Conservation (phyloP, 2,329 filamentous ascomycete species). For the Fusarium sp. region DNA sequence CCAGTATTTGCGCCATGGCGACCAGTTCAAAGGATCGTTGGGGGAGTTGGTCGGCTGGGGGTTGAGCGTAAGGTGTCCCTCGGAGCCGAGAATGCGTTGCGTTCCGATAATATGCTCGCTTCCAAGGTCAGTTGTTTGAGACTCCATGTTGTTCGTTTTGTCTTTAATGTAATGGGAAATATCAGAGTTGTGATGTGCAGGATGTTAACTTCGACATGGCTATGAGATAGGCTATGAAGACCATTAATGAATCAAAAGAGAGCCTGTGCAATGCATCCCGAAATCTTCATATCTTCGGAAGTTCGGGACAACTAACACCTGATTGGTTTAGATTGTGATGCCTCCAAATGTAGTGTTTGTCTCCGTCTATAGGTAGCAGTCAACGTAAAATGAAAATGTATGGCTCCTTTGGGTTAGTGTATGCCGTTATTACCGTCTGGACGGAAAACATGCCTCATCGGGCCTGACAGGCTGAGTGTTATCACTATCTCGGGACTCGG, state of each 20-base stretch:
- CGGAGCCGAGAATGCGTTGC: neutral
- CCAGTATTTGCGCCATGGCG: neutral
- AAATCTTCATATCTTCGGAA: neutral
- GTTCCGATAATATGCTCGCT: neutral
- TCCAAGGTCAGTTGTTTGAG: neutral
- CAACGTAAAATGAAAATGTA: neutral
- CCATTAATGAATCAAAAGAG: neutral
- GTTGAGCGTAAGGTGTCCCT: neutral
- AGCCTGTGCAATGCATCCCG: fast-evolving
- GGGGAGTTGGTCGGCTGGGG: neutral
- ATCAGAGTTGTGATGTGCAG: too few relatives aligned
- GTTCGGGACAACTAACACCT: neutral
- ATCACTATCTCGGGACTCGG: neutral
- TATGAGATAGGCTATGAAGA: neutral
- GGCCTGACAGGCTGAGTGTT: neutral
- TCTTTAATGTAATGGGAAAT: neutral
- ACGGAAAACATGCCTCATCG: neutral
- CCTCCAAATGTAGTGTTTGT: too few relatives aligned
- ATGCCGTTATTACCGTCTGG: neutral
- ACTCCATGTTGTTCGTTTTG: neutral
- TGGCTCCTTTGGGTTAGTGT: neutral
- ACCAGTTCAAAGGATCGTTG: neutral
- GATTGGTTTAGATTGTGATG: neutral
- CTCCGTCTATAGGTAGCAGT: too few relatives aligned
- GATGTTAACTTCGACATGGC: neutral